Evolutionary conservation across 257 asterid genomes (phyloP).

Genomic region (Przewalskia tangutica): DNA sequence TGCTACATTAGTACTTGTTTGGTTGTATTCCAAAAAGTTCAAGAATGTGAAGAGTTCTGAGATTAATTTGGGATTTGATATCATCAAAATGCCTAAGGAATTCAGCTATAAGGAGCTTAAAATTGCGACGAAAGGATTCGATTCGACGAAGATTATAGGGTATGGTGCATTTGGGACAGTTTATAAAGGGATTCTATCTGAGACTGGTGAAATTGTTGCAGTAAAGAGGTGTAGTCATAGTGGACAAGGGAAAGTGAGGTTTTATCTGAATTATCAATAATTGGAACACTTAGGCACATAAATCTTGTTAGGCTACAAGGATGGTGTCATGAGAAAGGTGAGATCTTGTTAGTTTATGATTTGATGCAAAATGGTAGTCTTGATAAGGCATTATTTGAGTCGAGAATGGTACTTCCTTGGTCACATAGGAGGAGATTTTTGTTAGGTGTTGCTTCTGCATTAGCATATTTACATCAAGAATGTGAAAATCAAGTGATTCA

Average conservation of each 20-base stretch:
- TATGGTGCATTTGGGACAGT: conserved; percentile 13
- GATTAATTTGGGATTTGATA: conserved; percentile 31
- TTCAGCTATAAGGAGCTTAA: conserved; percentile 7
- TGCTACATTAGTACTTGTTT: conserved; percentile 30
- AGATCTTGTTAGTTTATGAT: conserved; percentile 9
- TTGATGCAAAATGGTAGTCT: conserved; percentile 16
- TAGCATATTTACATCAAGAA: conserved; percentile 17
- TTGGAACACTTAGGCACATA: conserved; percentile 6
- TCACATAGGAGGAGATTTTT: neutral
- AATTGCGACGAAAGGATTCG: conserved; percentile 5
- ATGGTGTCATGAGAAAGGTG: conserved; percentile 17
- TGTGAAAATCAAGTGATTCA: conserved; percentile 9
- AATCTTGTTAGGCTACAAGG: conserved; percentile 12
- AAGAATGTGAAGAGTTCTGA: conserved; percentile 29
- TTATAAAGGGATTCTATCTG: conserved; percentile 5
- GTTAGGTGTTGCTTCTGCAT: conserved; percentile 13
- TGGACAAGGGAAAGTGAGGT: conserved; percentile 11
- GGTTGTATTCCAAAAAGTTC: conserved; percentile 46
- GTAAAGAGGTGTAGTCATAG: conserved; percentile 5
- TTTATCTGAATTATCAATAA: conserved; percentile 5
- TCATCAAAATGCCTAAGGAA: conserved; percentile 34
- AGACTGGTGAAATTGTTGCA: conserved; percentile 2
- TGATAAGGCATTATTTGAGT: conserved; percentile 4
- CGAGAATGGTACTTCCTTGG: neutral
- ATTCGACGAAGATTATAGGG: neutral